A percentile compares a stretch with the other conserved stretches of the same genome.
Evolutionary conservation across 2,329 filamentous ascomycete genomes (phyloP).

Genomic region (Geoglossum cookeanum): DNA sequence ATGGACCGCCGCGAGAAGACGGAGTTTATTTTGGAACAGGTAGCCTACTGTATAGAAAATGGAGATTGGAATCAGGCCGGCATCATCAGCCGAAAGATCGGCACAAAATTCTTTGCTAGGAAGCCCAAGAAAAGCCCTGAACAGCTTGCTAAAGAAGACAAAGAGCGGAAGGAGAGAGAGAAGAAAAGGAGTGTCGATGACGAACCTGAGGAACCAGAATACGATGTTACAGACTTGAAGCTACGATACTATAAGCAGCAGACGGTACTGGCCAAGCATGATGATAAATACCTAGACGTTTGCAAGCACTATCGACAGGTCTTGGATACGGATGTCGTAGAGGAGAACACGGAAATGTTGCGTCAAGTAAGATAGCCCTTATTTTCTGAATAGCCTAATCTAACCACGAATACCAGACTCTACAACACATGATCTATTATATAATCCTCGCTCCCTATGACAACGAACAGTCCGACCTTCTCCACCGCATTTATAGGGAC

Average conservation of each 20-base stretch:
- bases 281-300: conserved; percentile 89
- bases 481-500: conserved; percentile 82
- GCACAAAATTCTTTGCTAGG: conserved; percentile 75
- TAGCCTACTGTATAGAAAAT: conserved; percentile 83
- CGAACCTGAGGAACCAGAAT: conserved; percentile 53
- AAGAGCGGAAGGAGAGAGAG: conserved; percentile 70
- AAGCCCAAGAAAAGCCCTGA: conserved; percentile 82
- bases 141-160: conserved; percentile 77
- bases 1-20: conserved; percentile 97
- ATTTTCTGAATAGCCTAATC: neutral
- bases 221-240: conserved; percentile 93
- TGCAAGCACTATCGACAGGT: conserved; percentile 98
- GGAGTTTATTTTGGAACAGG: conserved; percentile 93
- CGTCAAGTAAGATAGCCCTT: conserved; percentile 42
- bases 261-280: conserved; percentile 86
- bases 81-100: conserved; percentile 91
- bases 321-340: conserved; percentile 84
- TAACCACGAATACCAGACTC: conserved; percentile 34
- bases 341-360: conserved; percentile 72
- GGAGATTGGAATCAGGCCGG: conserved; percentile 91
- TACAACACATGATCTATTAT: conserved; percentile 95
- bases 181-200: conserved; percentile 58
- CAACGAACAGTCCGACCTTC: conserved; percentile 94
- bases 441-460: conserved; percentile 91
- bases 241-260: conserved; percentile 94